phyloP scores from a whole-genome alignment of 1,139 yeast species.

The Kurtzmaniella natalensis region DNA sequence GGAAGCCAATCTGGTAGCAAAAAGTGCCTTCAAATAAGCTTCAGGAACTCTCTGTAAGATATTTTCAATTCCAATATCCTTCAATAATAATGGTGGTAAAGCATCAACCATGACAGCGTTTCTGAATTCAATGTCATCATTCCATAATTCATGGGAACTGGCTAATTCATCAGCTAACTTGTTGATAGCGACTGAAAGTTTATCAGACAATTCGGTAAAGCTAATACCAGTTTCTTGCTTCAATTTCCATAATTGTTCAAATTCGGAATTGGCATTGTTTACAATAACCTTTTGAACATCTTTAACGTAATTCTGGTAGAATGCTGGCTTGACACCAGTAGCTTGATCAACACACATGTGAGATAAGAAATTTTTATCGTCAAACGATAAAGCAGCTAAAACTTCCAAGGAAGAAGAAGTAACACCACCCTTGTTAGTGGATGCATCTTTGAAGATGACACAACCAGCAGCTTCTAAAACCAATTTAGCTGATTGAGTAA shows the following conservation, averaged over 20 bases:
- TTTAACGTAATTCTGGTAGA: constrained; percentile 77
- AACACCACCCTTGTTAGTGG: constrained; percentile 98
- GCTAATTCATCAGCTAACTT: constrained; percentile 87
- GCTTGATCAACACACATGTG: constrained; percentile 67
- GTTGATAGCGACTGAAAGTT: constrained; percentile 80
- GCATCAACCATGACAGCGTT: constrained; percentile 73
- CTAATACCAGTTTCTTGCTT: constrained; percentile 64
- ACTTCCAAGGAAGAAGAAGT: constrained; percentile 96
- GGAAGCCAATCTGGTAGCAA: constrained; percentile 88
- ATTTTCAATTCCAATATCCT: constrained; percentile 69
- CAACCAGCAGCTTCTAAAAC: constrained; percentile 84
- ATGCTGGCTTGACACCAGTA: constrained; percentile 56
- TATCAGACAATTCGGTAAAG: constrained; percentile 78
- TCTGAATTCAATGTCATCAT: constrained; percentile 71
- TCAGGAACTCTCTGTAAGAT: constrained; percentile 80
- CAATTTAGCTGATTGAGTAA: constrained; percentile 90
- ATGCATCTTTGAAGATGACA: constrained; percentile 87
- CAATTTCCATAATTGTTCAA: constrained; percentile 82
- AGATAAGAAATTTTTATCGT: constrained; percentile 72
- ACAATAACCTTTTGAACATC: constrained; percentile 77
- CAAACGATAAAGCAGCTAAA: constrained; percentile 87
- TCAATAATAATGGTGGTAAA: constrained; percentile 69
- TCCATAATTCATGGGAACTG: constrained; percentile 79
- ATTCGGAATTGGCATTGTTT: constrained; percentile 77
- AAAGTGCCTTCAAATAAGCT: constrained; percentile 81